Evolutionary conservation across 106 monocot species (phyloP).

Genomic region (Triglochin maritima): DNA sequence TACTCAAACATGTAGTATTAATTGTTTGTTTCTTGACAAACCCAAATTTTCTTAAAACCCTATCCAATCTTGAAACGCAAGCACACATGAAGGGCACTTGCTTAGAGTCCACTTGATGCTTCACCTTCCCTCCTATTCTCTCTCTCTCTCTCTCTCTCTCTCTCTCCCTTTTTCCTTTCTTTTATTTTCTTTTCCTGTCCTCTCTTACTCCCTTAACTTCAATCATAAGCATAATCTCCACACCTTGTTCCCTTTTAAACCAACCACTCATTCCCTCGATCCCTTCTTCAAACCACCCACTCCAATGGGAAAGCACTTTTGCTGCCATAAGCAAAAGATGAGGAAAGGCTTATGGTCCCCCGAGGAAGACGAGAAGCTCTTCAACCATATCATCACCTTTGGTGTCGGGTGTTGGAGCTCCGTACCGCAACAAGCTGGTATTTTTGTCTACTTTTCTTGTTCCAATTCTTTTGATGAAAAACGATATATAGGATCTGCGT

Average conservation of each 20-base stretch:
- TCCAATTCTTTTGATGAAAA: background rate
- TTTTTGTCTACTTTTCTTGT: background rate
- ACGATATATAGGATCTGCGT: background rate
- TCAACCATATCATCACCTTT: conserved; percentile 48
- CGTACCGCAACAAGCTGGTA: conserved; percentile 71
- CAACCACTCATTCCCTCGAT: background rate
- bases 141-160: conserved; percentile 10
- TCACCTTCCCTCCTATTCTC: background rate
- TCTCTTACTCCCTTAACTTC: conserved; percentile 7
- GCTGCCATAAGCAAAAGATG: conserved; percentile 46
- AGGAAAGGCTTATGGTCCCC: conserved; percentile 37
- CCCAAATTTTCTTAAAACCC: conserved; percentile 7
- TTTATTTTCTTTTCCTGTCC: too few species aligned
- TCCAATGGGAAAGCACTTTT: conserved; percentile 32
- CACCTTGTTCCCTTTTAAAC: background rate
- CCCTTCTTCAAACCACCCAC: background rate
- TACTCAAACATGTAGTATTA: too few species aligned
- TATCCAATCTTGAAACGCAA: conserved; percentile 32
- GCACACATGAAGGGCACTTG: conserved; percentile 21
- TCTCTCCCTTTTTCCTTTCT: conserved; percentile 5
- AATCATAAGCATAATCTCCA: conserved; percentile 9
- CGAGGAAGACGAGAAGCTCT: conserved; percentile 51
- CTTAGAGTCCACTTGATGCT: conserved; percentile 56
- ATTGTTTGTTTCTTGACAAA: too few species aligned
- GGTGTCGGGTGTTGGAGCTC: conserved; percentile 87